phyloP scores from a whole-genome alignment of 768 basidiomycete species.

The Serendipita sp. region DNA sequence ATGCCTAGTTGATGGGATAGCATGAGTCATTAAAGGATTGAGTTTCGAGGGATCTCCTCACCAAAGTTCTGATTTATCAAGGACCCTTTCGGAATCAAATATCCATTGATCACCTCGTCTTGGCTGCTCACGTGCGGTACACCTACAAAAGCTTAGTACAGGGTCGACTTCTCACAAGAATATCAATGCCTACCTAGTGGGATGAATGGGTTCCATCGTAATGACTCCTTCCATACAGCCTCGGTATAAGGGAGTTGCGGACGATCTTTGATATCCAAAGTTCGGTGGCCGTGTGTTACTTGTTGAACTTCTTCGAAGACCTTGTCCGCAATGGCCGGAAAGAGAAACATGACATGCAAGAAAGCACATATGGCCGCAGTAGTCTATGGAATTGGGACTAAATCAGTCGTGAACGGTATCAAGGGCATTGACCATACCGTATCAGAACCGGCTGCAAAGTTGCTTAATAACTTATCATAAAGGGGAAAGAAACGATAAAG shows the following conservation, averaged over 20 bases:
- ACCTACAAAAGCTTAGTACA: conserved; percentile 14
- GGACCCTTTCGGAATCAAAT: background rate
- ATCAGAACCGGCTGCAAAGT: background rate
- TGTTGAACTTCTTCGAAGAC: background rate
- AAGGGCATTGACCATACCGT: background rate
- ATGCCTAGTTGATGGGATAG: background rate
- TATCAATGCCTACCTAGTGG: too few relatives aligned
- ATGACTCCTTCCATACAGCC: too few relatives aligned
- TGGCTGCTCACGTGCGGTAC: too few relatives aligned
- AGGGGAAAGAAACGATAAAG: background rate
- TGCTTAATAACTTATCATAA: background rate
- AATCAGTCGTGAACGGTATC: background rate
- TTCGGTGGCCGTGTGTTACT: background rate
- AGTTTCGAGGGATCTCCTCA: background rate
- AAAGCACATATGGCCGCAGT: background rate
- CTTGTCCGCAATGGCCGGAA: background rate
- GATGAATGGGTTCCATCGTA: too few relatives aligned
- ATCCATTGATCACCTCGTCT: background rate
- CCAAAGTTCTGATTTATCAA: background rate
- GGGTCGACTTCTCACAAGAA: conserved; percentile 13
- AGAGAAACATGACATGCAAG: background rate
- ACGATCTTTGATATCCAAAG: conserved; percentile 14
- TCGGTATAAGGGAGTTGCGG: too few relatives aligned
- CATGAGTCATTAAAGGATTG: background rate
- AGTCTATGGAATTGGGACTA: background rate